Evolutionary conservation across 495 filamentous ascomycete species (phyloP).

Genomic region (Aspergillus avenaceus): DNA sequence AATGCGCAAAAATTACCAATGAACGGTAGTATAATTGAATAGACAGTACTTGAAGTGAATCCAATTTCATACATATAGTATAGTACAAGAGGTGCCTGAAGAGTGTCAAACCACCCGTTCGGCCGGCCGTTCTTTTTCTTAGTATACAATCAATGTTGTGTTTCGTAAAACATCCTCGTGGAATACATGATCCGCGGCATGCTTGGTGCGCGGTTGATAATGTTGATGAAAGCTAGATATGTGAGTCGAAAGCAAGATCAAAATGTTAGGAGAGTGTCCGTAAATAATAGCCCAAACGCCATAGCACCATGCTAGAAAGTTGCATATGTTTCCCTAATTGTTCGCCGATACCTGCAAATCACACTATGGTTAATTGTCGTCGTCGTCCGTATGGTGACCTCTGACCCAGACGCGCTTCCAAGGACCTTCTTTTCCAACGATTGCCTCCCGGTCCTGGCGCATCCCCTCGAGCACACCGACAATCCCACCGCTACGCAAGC

Average conservation of each 20-base stretch:
- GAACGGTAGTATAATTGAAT: not conserved
- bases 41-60: not conserved
- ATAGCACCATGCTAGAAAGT: constrained; percentile 35
- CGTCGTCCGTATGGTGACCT: constrained; percentile 27
- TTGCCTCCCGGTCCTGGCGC: constrained; percentile 60
- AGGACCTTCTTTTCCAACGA: constrained; percentile 40
- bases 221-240: constrained; percentile 9
- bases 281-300: constrained; percentile 22
- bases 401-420: constrained; percentile 47
- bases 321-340: constrained; percentile 7
- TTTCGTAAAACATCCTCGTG: constrained; percentile 10
- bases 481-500: constrained; percentile 76
- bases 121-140: constrained; percentile 4
- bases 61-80: constrained; percentile 21
- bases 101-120: constrained; percentile 6
- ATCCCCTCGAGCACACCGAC: constrained; percentile 83
- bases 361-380: constrained; percentile 20
- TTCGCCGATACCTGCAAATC: not conserved
- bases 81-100: constrained; percentile 13
- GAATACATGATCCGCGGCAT: constrained; percentile 10
- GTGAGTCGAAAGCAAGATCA: constrained; percentile 8
- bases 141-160: constrained; percentile 23
- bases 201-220: constrained; percentile 3
- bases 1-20: no score
- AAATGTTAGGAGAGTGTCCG: constrained; percentile 25